Percentiles rank a stretch among this genome's conserved stretches.
Conservation (phyloP, 768 basidiomycete genomes). For the Lentinula guzmanii region DNA sequence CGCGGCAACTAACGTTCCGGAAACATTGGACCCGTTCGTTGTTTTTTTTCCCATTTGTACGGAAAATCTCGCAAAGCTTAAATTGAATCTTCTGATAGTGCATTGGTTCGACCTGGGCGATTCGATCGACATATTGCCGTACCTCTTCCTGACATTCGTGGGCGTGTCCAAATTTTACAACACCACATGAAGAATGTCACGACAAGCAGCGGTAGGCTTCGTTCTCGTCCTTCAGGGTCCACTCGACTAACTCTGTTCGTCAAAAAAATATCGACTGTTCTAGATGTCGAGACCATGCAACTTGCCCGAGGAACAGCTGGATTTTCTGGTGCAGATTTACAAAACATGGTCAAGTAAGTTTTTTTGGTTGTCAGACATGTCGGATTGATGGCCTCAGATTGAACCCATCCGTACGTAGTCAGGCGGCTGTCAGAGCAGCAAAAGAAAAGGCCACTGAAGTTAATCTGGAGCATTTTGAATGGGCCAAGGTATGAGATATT, state of each 20-base stretch:
- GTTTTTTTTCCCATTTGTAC: not conserved
- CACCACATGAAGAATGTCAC: constrained; percentile 87
- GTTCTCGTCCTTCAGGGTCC: constrained; percentile 2
- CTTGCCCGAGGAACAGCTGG: constrained; percentile 93
- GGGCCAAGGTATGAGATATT: constrained; percentile 75
- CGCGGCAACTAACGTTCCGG: constrained; percentile 96
- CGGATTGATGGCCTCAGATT: not conserved
- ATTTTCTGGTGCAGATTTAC: constrained; percentile 94
- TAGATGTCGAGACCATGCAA: constrained; percentile 79
- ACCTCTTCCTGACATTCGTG: constrained; percentile 91
- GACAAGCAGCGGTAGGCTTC: constrained; percentile 43
- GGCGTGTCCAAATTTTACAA: constrained; percentile 85
- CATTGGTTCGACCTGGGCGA: constrained; percentile 91
- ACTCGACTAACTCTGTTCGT: not conserved
- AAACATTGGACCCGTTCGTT: constrained; percentile 81
- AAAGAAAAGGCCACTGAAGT: constrained; percentile 76
- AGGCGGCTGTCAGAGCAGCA: constrained; percentile 93
- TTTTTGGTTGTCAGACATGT: constrained; percentile 9
- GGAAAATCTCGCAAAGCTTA: constrained; percentile 3
- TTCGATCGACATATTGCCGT: constrained; percentile 94
- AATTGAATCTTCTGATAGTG: constrained; percentile 38
- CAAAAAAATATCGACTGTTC: not conserved
- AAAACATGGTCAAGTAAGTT: constrained; percentile 92
- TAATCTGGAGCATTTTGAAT: constrained; percentile 82
- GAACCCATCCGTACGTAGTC: constrained; percentile 31